These are phyloP conservation scores for Bondarzewia mesenterica DNA, from an alignment of 1,284 basidiomycete genomes.

Conservation along the genomic window DNA sequence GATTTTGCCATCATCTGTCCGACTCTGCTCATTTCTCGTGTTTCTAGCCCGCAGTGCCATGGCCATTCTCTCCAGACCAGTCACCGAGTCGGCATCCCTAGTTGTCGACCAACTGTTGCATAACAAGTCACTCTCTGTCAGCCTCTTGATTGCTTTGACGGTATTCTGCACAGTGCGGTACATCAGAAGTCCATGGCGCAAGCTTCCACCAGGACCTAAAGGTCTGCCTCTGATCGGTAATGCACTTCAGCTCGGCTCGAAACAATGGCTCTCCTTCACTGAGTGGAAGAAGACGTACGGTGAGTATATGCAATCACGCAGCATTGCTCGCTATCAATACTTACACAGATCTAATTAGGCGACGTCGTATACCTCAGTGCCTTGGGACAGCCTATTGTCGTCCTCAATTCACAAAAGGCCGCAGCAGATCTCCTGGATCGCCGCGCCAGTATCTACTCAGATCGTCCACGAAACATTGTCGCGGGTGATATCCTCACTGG, in stretches of 20 bases:
- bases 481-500: constrained; percentile 1
- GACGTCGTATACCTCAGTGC: constrained; percentile 16
- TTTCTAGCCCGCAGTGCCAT: not conserved
- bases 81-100: not conserved
- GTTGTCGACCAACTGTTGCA: not conserved
- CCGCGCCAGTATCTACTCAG: constrained; percentile 14
- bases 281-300: not conserved
- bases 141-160: not conserved
- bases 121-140: not conserved
- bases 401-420: constrained; percentile 16
- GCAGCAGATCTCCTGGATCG: constrained; percentile 17
- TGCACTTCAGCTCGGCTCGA: not conserved
- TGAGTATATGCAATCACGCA: not conserved
- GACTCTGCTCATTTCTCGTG: not conserved
- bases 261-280: not conserved
- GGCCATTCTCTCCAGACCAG: not conserved
- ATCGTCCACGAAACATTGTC: constrained; percentile 11
- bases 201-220: not conserved
- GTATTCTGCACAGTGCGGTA: not conserved
- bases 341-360: constrained; percentile 6
- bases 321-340: not conserved
- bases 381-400: constrained; percentile 14
- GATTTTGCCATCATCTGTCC: too few relatives aligned
- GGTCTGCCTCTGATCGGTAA: not conserved
- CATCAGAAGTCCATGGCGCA: not conserved